Conservation (phyloP, 1,139 yeast species). For the Pichia sp. region DNA sequence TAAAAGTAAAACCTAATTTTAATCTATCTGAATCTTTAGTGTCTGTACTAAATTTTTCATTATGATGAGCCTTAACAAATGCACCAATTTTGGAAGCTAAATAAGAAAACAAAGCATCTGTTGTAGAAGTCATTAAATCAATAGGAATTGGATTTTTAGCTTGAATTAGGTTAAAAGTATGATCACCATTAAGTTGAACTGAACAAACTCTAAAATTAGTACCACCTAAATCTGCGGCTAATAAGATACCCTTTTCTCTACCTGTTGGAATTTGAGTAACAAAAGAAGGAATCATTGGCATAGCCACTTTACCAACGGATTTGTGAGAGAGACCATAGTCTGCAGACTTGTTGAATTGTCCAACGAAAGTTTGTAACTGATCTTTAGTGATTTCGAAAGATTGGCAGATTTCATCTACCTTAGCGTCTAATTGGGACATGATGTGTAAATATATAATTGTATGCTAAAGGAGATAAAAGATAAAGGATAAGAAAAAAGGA, state of each 20-base stretch:
- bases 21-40: constrained; percentile 32
- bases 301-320: constrained; percentile 30
- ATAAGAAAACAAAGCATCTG: constrained; percentile 59
- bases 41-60: constrained; percentile 33
- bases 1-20: constrained; percentile 85
- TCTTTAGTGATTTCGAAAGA: constrained; percentile 52
- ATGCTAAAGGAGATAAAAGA: neutral
- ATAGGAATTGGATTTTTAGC: constrained; percentile 68
- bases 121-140: constrained; percentile 54
- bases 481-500: neutral
- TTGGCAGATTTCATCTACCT: constrained; percentile 44
- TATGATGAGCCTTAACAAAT: constrained; percentile 61
- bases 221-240: constrained; percentile 87
- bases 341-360: constrained; percentile 58
- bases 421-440: constrained; percentile 11
- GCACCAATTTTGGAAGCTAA: constrained; percentile 62
- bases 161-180: constrained; percentile 66
- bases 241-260: constrained; percentile 63
- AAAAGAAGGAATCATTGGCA: constrained; percentile 88
- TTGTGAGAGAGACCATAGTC: constrained; percentile 50
- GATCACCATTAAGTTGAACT: constrained; percentile 71
- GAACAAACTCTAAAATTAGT: constrained; percentile 89
- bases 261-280: constrained; percentile 82
- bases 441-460: neutral
- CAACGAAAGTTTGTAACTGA: constrained; percentile 51